Conservation (phyloP, 2,329 filamentous ascomycete species). For the Stachybotrys chartarum region DNA sequence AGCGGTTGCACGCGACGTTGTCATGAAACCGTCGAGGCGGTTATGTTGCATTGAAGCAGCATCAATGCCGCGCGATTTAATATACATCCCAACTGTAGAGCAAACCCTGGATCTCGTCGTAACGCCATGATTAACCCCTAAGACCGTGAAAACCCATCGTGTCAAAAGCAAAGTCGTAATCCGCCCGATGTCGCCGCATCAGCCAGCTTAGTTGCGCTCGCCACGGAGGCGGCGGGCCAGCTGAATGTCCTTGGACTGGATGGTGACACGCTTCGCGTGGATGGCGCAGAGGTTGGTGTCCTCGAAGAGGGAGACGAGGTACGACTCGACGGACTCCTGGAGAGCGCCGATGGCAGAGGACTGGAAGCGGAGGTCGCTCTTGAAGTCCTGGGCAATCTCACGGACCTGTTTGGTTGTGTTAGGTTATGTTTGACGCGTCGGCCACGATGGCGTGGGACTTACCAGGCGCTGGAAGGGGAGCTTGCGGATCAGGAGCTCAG, state of each 20-base stretch:
- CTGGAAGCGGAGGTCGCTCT: conserved; percentile 95
- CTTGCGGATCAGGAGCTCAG: conserved; percentile 93
- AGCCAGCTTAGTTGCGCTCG: conserved; percentile 67
- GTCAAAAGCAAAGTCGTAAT: conserved; percentile 34
- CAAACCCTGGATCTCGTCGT: conserved; percentile 31
- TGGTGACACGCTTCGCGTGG: conserved; percentile 98
- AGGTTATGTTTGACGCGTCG: not conserved
- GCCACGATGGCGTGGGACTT: conserved; percentile 20
- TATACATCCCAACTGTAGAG: conserved; percentile 34
- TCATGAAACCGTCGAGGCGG: not conserved
- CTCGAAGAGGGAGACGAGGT: conserved; percentile 96
- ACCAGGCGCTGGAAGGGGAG: conserved; percentile 94
- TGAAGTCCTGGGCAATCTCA: conserved; percentile 95
- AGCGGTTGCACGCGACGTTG: not conserved
- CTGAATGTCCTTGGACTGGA: conserved; percentile 96
- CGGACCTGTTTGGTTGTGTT: conserved; percentile 51
- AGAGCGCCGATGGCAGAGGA: conserved; percentile 95
- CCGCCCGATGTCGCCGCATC: conserved; percentile 18
- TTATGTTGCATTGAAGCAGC: conserved; percentile 14
- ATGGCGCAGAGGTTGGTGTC: conserved; percentile 98
- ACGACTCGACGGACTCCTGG: conserved; percentile 97
- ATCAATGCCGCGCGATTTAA: conserved; percentile 22
- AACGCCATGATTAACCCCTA: conserved; percentile 40
- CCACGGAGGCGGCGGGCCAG: conserved; percentile 91
- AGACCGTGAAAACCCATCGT: conserved; percentile 28